Percentiles rank a stretch among this genome's conserved stretches.
These are phyloP conservation scores for Alternaria alternata DNA, from an alignment of 2,329 filamentous ascomycete genomes.

Conservation along the genomic window DNA sequence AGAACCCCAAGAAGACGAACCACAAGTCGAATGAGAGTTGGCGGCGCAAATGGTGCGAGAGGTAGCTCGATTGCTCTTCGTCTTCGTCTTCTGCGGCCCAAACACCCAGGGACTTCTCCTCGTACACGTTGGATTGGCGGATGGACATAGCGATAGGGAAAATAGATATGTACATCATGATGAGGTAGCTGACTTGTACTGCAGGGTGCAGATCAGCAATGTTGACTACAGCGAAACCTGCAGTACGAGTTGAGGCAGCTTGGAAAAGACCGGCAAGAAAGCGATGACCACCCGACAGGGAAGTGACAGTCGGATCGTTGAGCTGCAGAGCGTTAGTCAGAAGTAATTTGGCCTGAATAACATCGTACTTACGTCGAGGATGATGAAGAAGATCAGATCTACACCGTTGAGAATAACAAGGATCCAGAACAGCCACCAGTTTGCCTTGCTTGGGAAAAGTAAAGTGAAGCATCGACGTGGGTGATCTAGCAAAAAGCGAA, in stretches of 20 bases:
- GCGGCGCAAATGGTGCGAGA: slow-evolving; percentile 87
- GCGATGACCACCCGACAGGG: slow-evolving; percentile 74
- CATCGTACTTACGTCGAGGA: slow-evolving; percentile 76
- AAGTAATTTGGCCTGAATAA: background rate
- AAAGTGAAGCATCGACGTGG: slow-evolving; percentile 96
- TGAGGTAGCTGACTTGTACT: slow-evolving; percentile 90
- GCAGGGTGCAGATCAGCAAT: slow-evolving; percentile 82
- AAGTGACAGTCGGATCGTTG: slow-evolving; percentile 72
- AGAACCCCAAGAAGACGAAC: slow-evolving; percentile 94
- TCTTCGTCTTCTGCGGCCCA: slow-evolving; percentile 63
- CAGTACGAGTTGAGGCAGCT: slow-evolving; percentile 86
- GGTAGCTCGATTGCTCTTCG: slow-evolving; percentile 76
- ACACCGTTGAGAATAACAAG: slow-evolving; percentile 81
- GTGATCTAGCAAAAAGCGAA: slow-evolving; percentile 90
- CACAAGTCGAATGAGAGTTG: slow-evolving; percentile 97
- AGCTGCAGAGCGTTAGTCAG: slow-evolving; percentile 60
- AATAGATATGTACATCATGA: slow-evolving; percentile 99
- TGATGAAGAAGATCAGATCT: slow-evolving; percentile 89
- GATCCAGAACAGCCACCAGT: slow-evolving; percentile 95
- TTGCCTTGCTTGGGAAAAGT: slow-evolving; percentile 86
- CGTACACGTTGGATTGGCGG: slow-evolving; percentile 93
- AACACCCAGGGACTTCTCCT: slow-evolving; percentile 84
- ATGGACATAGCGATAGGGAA: slow-evolving; percentile 97
- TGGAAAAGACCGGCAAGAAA: slow-evolving; percentile 91
- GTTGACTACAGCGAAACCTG: slow-evolving; percentile 85